Evolutionary conservation across 106 monocot species (phyloP), one percentile per base, ranked within the genome.

Genomic region (Dendrobium chrysotoxum): DNA sequence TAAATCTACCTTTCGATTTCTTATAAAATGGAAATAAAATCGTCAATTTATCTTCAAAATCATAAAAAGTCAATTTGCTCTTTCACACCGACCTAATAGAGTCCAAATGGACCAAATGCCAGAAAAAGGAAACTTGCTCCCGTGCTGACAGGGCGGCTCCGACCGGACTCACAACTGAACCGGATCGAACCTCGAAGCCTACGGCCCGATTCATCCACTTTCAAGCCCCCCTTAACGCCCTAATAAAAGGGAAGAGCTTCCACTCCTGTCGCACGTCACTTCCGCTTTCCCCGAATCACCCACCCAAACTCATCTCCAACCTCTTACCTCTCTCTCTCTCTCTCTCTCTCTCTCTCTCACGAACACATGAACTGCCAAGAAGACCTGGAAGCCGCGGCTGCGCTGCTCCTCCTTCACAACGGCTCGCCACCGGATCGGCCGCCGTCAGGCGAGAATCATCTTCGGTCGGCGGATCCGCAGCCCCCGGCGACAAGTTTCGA

Each of bases 181-280:
- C 66, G 26, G 28, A 28, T 66, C 66, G 26, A 4, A 28, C 26
- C 28, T 4, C 25, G 26, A 66, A 66, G 26, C 66, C 8, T 1
- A 26, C 7, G 28, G 66, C 28, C 25, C 26, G 66, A 66, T 28
- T 66, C 66, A 28, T 54, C 13, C 3, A 54, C 10, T 16, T 54
- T 54, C 54, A 3, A 54, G 13, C 1, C 54, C 54, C 38, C 38
- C 35, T 15, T 16, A 5, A 39, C 42, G 75, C 75, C 44, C 75
- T 21, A 75, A 42, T 42, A 75, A 75, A 75, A 75, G 40, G 31
- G 23, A 44, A 42, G 42, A 75, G 40, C 42, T 16, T 39, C 72
- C 72, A 72, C 38, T 72, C 39, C 38, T 31, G 42, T 75, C 75
- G 44, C 44, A 40, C 75, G 42, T 74, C 75, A 75, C 42, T 75